phyloP scores from a whole-genome alignment of 352 stramenopile genomes.

The Pythium chondricola region DNA sequence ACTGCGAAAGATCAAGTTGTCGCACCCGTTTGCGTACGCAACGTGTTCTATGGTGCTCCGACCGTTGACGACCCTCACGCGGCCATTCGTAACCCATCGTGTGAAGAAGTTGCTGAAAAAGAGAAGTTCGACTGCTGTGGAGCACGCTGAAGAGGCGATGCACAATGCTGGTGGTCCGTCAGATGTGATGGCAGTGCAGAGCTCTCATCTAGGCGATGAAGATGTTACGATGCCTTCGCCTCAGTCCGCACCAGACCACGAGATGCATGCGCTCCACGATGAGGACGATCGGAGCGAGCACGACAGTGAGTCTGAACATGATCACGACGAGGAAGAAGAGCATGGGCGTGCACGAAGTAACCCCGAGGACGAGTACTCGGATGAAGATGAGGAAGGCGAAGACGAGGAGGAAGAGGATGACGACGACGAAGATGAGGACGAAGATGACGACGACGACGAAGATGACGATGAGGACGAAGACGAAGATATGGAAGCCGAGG shows the following conservation, averaged over 20 bases:
- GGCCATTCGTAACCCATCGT: slow-evolving; percentile 74
- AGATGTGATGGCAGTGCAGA: too few relatives aligned
- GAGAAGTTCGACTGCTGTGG: slow-evolving; percentile 1
- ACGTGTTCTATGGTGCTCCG: slow-evolving; percentile 76
- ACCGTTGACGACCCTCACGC: slow-evolving; percentile 72
- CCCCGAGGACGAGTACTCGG: slow-evolving; percentile 57
- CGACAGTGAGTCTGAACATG: slow-evolving; percentile 37
- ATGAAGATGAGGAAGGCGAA: slow-evolving; percentile 44
- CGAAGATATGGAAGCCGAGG: too few relatives aligned
- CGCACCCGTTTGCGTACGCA: slow-evolving; percentile 66
- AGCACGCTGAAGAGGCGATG: not conserved
- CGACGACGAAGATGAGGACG: slow-evolving; percentile 53
- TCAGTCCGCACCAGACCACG: slow-evolving; percentile 39
- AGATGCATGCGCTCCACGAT: slow-evolving; percentile 51
- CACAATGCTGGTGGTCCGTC: too few relatives aligned
- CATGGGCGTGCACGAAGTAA: slow-evolving; percentile 53
- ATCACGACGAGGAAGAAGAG: slow-evolving; percentile 55
- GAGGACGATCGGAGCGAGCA: slow-evolving; percentile 37
- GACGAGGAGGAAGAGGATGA: slow-evolving; percentile 45
- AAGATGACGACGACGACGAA: slow-evolving; percentile 45
- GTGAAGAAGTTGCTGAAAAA: slow-evolving; percentile 66
- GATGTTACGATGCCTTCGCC: slow-evolving; percentile 70
- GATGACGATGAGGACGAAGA: slow-evolving; percentile 67
- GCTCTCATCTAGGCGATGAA: slow-evolving; percentile 22
- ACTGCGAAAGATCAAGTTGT: slow-evolving; percentile 67